Evolutionary conservation across 2,329 filamentous ascomycete genomes (phyloP).

Genomic region (Hortaea werneckii): DNA sequence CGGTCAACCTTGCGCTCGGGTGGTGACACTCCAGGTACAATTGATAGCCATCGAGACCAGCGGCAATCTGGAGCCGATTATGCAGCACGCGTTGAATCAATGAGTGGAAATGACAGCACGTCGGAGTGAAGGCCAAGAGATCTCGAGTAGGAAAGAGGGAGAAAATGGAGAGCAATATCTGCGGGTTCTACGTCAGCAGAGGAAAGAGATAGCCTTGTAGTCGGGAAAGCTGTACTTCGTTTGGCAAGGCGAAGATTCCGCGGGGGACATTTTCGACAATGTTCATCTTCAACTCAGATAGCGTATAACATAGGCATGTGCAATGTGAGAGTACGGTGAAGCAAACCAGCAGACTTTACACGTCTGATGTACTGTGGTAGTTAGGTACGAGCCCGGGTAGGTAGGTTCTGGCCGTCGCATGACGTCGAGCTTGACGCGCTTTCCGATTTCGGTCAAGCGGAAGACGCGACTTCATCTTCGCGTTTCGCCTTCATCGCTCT

Average conservation of each 20-base stretch:
- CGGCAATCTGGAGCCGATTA: slow-evolving; percentile 50
- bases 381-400: too few relatives aligned
- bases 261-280: slow-evolving; percentile 4
- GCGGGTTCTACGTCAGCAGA: background rate
- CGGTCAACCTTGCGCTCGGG: slow-evolving; percentile 56
- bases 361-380: too few relatives aligned
- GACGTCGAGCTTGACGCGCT: slow-evolving; percentile 3
- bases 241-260: slow-evolving; percentile 22
- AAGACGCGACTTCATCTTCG: background rate
- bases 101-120: slow-evolving; percentile 54
- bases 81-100: slow-evolving; percentile 55
- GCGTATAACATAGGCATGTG: too few relatives aligned
- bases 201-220: too few relatives aligned
- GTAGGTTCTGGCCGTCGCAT: background rate
- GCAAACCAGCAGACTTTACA: too few relatives aligned
- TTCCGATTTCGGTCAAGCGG: background rate
- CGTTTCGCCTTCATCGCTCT: background rate
- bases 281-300: background rate
- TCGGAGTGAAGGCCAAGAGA: slow-evolving; percentile 44
- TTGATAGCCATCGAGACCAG: slow-evolving; percentile 50
- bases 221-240: slow-evolving; percentile 16
- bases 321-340: too few relatives aligned
- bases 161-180: slow-evolving; percentile 37
- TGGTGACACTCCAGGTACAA: slow-evolving; percentile 72
- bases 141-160: slow-evolving; percentile 30